phyloP scores from a whole-genome alignment of 129 eudicot species.

The Silybum marianum region DNA sequence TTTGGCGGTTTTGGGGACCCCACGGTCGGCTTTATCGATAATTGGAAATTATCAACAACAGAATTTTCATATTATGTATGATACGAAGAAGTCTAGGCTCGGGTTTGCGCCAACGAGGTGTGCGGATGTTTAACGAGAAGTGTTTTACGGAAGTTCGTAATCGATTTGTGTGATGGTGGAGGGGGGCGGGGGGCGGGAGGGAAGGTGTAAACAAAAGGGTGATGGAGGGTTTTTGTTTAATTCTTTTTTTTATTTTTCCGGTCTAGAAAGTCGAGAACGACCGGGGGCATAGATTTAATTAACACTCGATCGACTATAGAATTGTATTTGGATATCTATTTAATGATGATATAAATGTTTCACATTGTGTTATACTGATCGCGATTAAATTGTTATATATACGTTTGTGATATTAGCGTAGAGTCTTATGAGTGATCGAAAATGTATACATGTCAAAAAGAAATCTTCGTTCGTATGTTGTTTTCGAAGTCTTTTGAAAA shows the following conservation, averaged over 20 bases:
- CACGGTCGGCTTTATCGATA: constrained; percentile 71
- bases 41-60: constrained; percentile 96
- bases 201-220: constrained; percentile 15
- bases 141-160: not conserved
- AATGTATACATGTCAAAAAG: not conserved
- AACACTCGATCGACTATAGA: constrained; percentile 29
- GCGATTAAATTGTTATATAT: not conserved
- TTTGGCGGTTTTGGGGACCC: constrained; percentile 81
- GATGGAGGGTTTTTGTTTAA: not conserved
- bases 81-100: constrained; percentile 80
- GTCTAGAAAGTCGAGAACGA: constrained; percentile 34
- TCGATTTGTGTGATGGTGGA: not conserved
- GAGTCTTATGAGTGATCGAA: not conserved
- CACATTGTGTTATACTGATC: not conserved
- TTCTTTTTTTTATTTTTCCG: constrained; percentile 22
- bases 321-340: constrained; percentile 16
- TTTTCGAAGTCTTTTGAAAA: too few species aligned
- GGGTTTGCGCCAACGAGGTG: constrained; percentile 90
- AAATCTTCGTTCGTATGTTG: too few species aligned
- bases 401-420: not conserved
- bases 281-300: constrained; percentile 39
- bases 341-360: constrained; percentile 13
- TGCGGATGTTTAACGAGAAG: constrained; percentile 50
- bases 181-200: not conserved
- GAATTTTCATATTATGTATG: constrained; percentile 85